Evolutionary conservation across 2,329 filamentous ascomycete genomes (phyloP).

Genomic region (Sclerotinia nivalis): DNA sequence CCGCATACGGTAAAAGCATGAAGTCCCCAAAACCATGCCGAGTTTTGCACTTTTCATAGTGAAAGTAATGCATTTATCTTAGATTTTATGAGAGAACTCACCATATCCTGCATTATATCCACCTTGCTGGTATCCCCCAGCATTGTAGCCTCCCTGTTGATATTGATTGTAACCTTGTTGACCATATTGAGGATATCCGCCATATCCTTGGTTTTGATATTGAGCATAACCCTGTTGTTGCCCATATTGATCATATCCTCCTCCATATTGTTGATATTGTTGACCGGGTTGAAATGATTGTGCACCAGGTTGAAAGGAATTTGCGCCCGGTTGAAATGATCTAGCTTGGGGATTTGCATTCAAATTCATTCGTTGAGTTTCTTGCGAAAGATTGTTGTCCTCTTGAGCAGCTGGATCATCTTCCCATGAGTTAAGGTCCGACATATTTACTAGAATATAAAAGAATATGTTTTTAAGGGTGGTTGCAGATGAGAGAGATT

Average conservation of each 20-base stretch:
- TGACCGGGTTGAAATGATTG: constrained; percentile 72
- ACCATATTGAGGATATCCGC: constrained; percentile 56
- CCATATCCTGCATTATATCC: constrained; percentile 45
- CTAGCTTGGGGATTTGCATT: constrained; percentile 50
- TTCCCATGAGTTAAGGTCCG: constrained; percentile 93
- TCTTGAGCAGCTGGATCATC: constrained; percentile 79
- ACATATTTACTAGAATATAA: constrained; percentile 57
- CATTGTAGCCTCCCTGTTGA: constrained; percentile 49
- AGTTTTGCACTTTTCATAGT: neutral
- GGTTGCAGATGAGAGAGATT: neutral
- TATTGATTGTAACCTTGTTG: constrained; percentile 53
- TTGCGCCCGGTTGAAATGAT: constrained; percentile 66
- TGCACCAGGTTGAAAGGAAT: constrained; percentile 73
- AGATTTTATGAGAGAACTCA: constrained; percentile 30
- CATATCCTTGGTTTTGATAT: constrained; percentile 55
- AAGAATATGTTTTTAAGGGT: neutral
- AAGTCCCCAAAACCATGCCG: neutral
- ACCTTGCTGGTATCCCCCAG: constrained; percentile 40
- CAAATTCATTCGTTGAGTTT: constrained; percentile 75
- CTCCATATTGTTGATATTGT: constrained; percentile 60
- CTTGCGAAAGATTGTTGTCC: constrained; percentile 67
- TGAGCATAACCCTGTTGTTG: constrained; percentile 55
- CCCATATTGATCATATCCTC: constrained; percentile 55
- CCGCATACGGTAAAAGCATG: neutral
- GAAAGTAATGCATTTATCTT: neutral